Conservation (phyloP, 306 rosid genomes). For the Fragaria iinumae region DNA sequence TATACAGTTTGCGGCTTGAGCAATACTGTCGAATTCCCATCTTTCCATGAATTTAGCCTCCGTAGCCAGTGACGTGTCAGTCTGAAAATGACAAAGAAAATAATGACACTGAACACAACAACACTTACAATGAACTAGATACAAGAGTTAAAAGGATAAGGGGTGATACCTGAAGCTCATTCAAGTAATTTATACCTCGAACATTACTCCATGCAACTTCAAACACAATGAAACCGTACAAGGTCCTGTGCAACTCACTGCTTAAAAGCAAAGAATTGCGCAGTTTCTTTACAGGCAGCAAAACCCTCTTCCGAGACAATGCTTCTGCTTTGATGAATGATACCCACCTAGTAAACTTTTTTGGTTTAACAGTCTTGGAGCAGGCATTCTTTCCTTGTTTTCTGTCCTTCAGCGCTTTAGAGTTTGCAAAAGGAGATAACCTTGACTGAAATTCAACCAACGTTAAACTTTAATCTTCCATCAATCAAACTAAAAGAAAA, state of each 20-base stretch:
- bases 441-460: constrained; percentile 63
- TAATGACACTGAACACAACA: constrained; percentile 6
- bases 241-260: constrained; percentile 74
- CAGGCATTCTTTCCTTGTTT: constrained; percentile 46
- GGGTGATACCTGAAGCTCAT: constrained; percentile 82
- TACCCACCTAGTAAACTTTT: constrained; percentile 58
- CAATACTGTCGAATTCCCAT: constrained; percentile 94
- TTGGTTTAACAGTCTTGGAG: constrained; percentile 39
- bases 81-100: constrained; percentile 48
- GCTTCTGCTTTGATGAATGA: constrained; percentile 56
- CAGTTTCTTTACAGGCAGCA: constrained; percentile 77
- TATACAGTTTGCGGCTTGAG: constrained; percentile 75
- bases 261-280: constrained; percentile 58
- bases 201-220: constrained; percentile 80
- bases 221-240: constrained; percentile 84
- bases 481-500: neutral
- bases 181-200: constrained; percentile 87
- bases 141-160: constrained; percentile 23
- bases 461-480: neutral
- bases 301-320: constrained; percentile 63
- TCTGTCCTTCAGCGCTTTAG: constrained; percentile 55
- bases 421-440: constrained; percentile 86
- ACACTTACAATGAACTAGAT: constrained; percentile 19
- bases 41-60: constrained; percentile 82
- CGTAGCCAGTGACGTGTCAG: constrained; percentile 80